Evolutionary conservation across 2,329 filamentous ascomycete species (phyloP).

Genomic region (Ophiostoma angusticollis): DNA sequence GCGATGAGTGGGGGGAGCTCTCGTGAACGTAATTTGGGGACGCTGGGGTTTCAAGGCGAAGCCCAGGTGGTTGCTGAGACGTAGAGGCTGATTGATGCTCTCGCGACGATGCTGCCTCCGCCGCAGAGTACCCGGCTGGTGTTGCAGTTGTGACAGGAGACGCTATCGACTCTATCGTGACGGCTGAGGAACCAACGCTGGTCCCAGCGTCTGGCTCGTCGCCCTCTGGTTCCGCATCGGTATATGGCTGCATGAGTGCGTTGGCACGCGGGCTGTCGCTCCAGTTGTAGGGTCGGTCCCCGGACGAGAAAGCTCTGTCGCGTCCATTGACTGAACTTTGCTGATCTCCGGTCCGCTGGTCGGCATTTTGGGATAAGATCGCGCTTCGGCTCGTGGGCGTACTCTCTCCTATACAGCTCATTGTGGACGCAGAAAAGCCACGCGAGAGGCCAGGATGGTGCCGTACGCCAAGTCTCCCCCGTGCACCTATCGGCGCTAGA

Average conservation of each 20-base stretch:
- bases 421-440: slow-evolving; percentile 18
- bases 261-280: too few species aligned
- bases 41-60: slow-evolving; percentile 34
- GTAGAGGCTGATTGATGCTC: too few species aligned
- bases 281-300: slow-evolving; percentile 24
- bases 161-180: too few species aligned
- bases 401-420: slow-evolving; percentile 15
- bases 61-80: slow-evolving; percentile 9
- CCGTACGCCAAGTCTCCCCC: slow-evolving; percentile 33
- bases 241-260: too few species aligned
- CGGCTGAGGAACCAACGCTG: not conserved
- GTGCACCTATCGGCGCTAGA: slow-evolving; percentile 53
- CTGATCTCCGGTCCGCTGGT: not conserved
- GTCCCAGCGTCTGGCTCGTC: slow-evolving; percentile 2
- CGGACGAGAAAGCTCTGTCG: slow-evolving; percentile 35
- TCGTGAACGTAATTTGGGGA: slow-evolving; percentile 2
- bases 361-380: slow-evolving; percentile 7
- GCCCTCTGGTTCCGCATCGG: too few species aligned
- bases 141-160: not conserved
- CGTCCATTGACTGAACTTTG: slow-evolving; percentile 13
- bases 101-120: not conserved
- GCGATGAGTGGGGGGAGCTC: slow-evolving; percentile 32
- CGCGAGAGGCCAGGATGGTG: not conserved
- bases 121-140: not conserved
- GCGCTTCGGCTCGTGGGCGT: slow-evolving; percentile 14